Base-by-base conservation (phyloP, 768 basidiomycete species). In the Suillus bovinus region DNA sequence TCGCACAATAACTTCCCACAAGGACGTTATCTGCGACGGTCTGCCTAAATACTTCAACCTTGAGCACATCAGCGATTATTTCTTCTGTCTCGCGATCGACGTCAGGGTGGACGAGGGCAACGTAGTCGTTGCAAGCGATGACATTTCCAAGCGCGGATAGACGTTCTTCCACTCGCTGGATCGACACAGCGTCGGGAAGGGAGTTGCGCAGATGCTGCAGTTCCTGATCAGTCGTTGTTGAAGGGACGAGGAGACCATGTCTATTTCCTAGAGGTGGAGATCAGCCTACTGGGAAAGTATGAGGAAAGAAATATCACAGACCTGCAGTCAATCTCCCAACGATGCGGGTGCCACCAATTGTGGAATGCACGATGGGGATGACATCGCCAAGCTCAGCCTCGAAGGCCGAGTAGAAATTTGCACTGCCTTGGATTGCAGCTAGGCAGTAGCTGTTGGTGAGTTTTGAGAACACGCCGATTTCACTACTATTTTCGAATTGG, bases 391-490 rank as follows among this genome's bases (percentile, higher is more conserved):
- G 86, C 71, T 99, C 96, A 67, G 89, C 86, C 82, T 99, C 96
- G 75, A 99, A 99, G 17, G 94, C 90, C 29, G 95, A 97, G 83
- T 96, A 96, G 71, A 99, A 99, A 79, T 99, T 99, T 66, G 94
- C 89, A 78, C 94, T 91, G 76, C 96, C 91, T 75, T 94, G 90
- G 72, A 98, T 86, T 66, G 95, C 94, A 70, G 86, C 86, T 54
- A 99, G 87, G 79, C 96, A 98, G 84, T 97, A 99, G 72, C 89
- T 92, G 83, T 99, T 99, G 71, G 96, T 98, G 71, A 99, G 84
- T 79, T 97, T 97, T 71, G 94, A 82, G 79, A 99, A 99, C 49
- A 99, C 96, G 70, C 96, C 96, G 70, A 99, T 86, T 71, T 99
- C 95, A 78, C 88, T 90, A 80, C 86, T 90, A 80, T 95, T 96